A percentile compares a stretch with the other conserved stretches of the same genome.
Conservation (phyloP, 495 filamentous ascomycete genomes). For the Aspergillus steynii region DNA sequence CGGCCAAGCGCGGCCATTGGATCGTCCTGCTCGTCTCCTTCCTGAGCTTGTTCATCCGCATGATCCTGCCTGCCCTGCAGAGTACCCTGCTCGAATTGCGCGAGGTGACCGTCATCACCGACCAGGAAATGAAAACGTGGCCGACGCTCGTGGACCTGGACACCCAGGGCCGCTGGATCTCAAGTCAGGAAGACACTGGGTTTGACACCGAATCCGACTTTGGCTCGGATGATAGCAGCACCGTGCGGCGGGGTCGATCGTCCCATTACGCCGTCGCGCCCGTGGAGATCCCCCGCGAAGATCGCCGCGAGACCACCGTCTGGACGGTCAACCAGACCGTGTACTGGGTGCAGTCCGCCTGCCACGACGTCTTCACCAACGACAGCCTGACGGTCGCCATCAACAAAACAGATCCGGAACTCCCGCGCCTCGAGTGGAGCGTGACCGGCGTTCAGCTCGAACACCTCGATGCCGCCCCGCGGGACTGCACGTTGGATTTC, state of each 20-base stretch:
- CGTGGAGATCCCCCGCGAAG: slow-evolving; percentile 33
- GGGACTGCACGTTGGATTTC: slow-evolving; percentile 34
- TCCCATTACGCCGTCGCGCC: slow-evolving; percentile 36
- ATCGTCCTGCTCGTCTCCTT: slow-evolving; percentile 37
- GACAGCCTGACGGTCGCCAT: slow-evolving; percentile 26
- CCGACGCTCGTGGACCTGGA: slow-evolving; percentile 30
- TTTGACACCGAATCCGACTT: slow-evolving; percentile 25
- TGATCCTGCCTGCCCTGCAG: slow-evolving; percentile 41
- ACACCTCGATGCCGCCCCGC: slow-evolving; percentile 12
- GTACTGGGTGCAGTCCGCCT: slow-evolving; percentile 38
- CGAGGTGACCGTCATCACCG: slow-evolving; percentile 25
- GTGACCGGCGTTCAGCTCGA: slow-evolving; percentile 28
- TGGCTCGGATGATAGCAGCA: slow-evolving; percentile 19
- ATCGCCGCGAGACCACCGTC: slow-evolving; percentile 25
- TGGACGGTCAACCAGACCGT: slow-evolving; percentile 41
- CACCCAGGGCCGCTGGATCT: slow-evolving; percentile 40
- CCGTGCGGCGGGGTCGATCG: slow-evolving; percentile 31
- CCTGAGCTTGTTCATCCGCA: slow-evolving; percentile 36
- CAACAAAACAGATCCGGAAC: slow-evolving; percentile 18
- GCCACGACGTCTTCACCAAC: slow-evolving; percentile 25
- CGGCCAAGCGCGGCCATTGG: slow-evolving; percentile 39
- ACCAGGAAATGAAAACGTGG: slow-evolving; percentile 37
- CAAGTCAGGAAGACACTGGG: slow-evolving; percentile 30
- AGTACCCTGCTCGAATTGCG: slow-evolving; percentile 39
- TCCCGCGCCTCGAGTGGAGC: slow-evolving; percentile 32